Evolutionary conservation across 163 green algal genomes (phyloP), one percentile per base, ranked within the genome.

Genomic region (Volvox carteri): DNA sequence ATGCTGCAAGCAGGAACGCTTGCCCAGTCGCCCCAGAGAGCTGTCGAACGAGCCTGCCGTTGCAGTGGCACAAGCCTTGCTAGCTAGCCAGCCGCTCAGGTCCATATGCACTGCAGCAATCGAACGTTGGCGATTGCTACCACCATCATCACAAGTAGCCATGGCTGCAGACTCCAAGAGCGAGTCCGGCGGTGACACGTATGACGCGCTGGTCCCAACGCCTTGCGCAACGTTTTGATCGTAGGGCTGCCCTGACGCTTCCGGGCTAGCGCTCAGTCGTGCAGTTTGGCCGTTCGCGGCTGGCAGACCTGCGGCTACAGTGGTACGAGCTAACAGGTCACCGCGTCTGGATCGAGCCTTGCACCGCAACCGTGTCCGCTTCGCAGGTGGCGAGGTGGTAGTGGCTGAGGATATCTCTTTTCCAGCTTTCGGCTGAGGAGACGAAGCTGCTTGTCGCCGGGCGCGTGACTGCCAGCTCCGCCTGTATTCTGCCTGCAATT

Each of bases 401-500:
- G n/a, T 3, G 25, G 23, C 60, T 35, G 23, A 16, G n/a, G 18
- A 7, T 11, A 7, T 11, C n/a, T 72, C 28, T 19, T 2, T 72
- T 72, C 60, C 23, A 37, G 2, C 60, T 28, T 19, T 3, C 60
- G 35, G 60, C 60, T 72, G 60, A 6, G n/a, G 14, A 8, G 60
- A 23, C 60, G 60, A 35, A 19, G 25, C 28, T 39, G 60, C 23
- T 72, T 72, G 35, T 28, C 60, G 60, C 14, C 39, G 70, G 12
- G 70, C 70, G 25, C 39, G 70, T 21, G 33, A 37, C 37, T 42
- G 70, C 39, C 54, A 35, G 39, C 70, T 80, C n/a, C 46, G 23
- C 14, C 46, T 60, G 33, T 80, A 79, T 46, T 80, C 42, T 11
- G 81, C 81, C 35, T 87, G 65, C 30, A 87, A 19, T 65, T 87